phyloP scores from a whole-genome alignment of 148 eudicot genomes.

The Oxyria digyna region DNA sequence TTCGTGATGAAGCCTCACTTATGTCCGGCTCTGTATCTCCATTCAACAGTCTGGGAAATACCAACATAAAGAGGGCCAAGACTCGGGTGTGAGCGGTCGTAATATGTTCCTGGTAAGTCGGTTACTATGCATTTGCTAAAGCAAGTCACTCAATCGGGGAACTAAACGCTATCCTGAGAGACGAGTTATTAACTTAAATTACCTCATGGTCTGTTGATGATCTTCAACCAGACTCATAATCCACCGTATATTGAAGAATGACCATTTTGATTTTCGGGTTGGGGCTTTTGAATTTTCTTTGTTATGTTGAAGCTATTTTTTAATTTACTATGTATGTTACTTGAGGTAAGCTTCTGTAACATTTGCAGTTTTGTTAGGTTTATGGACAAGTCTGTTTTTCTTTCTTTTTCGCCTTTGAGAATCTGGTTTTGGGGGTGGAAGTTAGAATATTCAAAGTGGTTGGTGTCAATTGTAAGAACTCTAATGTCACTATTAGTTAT shows the following conservation, averaged over 20 bases:
- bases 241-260: not conserved
- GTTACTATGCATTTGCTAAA: not conserved
- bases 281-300: not conserved
- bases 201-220: not conserved
- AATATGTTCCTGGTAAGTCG: conserved; percentile 1
- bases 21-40: conserved; percentile 94
- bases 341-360: not conserved
- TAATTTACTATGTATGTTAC: not conserved
- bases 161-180: not conserved
- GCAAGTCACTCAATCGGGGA: conserved; percentile 1
- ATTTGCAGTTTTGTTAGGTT: conserved; percentile 6
- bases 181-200: not conserved
- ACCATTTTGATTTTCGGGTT: not conserved
- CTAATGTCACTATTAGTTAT: not conserved
- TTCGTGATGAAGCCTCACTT: conserved; percentile 71
- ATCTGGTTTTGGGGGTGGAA: not conserved
- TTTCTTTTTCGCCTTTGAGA: not conserved
- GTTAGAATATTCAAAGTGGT: not conserved
- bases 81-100: conserved; percentile 43
- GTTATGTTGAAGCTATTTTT: not conserved
- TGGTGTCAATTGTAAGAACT: not conserved
- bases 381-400: not conserved
- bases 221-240: not conserved
- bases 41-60: conserved; percentile 72
- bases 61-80: conserved; percentile 82